Conservation (phyloP, 83 land plant species). For the Isoetes engelmannii region DNA sequence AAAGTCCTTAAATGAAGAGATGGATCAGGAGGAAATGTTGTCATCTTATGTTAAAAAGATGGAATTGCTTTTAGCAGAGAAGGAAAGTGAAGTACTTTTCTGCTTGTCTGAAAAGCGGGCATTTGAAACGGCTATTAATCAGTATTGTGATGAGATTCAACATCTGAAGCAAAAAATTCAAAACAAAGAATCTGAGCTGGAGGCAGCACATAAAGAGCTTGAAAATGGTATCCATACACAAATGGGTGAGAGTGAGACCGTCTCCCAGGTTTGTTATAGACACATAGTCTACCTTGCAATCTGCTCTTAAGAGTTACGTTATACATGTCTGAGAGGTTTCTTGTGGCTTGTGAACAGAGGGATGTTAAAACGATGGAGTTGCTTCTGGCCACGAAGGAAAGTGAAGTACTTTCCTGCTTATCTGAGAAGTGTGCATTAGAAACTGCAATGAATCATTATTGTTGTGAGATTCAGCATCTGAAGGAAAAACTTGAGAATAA, state of each 20-base stretch:
- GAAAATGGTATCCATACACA: neutral
- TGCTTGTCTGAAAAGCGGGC: too few species aligned
- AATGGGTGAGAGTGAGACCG: slow-evolving; percentile 3
- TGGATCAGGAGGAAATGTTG: slow-evolving; percentile 6
- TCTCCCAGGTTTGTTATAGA: too few species aligned
- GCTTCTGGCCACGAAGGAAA: neutral
- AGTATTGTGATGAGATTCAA: neutral
- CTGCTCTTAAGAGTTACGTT: too few species aligned
- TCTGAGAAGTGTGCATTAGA: too few species aligned
- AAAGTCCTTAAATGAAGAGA: slow-evolving; percentile 13
- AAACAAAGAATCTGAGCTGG: neutral
- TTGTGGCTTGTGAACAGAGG: neutral
- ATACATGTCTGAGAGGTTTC: too few species aligned
- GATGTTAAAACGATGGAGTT: slow-evolving; percentile 5
- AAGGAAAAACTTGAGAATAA: slow-evolving; percentile 10
- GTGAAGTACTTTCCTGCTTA: too few species aligned
- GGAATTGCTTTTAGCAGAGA: neutral
- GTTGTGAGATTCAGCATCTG: neutral
- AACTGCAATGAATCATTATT: too few species aligned
- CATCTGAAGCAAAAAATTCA: slow-evolving; percentile 3
- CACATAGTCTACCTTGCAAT: too few species aligned
- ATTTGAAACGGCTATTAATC: too few species aligned
- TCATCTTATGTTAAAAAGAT: slow-evolving; percentile 1
- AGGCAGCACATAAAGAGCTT: slow-evolving; percentile 4
- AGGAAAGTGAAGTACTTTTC: slow-evolving; percentile 2